Base-by-base conservation (phyloP, 352 stramenopile genomes). In the Phytophthora pluvialis region DNA sequence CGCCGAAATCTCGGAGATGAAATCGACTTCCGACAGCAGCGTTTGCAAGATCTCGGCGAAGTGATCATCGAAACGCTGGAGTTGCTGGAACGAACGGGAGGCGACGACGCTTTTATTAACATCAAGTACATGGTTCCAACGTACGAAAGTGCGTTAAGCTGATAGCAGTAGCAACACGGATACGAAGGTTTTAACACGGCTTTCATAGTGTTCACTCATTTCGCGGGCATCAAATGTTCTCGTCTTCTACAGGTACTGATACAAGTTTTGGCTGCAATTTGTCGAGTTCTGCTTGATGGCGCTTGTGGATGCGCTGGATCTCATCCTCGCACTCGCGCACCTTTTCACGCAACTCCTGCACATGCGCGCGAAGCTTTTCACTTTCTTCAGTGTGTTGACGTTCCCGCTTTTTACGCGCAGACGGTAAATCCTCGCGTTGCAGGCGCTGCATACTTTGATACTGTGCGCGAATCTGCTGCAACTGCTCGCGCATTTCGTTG, bases 71-170 rank as follows among this genome's bases (percentile, higher is more conserved):
- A 97, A 64, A 98, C 93, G 31, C 78, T 98, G 16, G 87, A 97
- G 64, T 44, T 96, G 9, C 66, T 98, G 10, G 93, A 98, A 55
- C 73, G 53, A 25, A 83, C 84, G 32, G 93, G 93, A 18, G 93
- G 93, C 7, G 73, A 90, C 1, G 88, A 98, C 50, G 93, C 93
- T 8, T 97, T 90, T 65, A 83, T 97, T 29, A 98, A 98, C 77
- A 98, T 98, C 73, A 99, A 99, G 78, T 99, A 99, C 67, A 95
- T 99, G 77, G 87, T 99, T 7, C 96, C 96, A 18, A 97, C 96
- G 16, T 99, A 98, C 78, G 91, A 98, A 53, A 73, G 60, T 33
- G 66, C 60, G 32, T 26, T 70, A 36, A 51, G 45, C 25, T 74
- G 36, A 73, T 16, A 60, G 7, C 25, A 21, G 3, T 47, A 58